These are phyloP conservation scores for Geotrichum candidum DNA, from an alignment of 1,139 yeast species.

Conservation along the genomic window DNA sequence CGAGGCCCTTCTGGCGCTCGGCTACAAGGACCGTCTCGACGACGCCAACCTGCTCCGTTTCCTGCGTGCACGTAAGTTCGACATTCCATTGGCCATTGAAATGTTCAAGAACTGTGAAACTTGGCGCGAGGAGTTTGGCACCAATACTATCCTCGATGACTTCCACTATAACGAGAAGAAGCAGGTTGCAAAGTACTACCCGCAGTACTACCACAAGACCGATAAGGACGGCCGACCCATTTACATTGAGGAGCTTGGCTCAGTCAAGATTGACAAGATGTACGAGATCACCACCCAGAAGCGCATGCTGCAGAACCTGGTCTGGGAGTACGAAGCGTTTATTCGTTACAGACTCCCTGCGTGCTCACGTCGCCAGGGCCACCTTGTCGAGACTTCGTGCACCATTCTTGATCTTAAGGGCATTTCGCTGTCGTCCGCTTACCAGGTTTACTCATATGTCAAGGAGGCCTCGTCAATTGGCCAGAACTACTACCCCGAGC, in stretches of 20 bases:
- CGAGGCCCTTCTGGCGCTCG: slow-evolving; percentile 52
- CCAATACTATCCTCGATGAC: slow-evolving; percentile 77
- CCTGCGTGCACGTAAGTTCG: slow-evolving; percentile 92
- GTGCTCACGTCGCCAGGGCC: slow-evolving; percentile 75
- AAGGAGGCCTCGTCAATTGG: slow-evolving; percentile 91
- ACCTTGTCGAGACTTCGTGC: slow-evolving; percentile 88
- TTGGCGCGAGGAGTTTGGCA: slow-evolving; percentile 86
- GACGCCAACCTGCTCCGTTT: slow-evolving; percentile 87
- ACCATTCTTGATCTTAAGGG: slow-evolving; percentile 94
- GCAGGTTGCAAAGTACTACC: slow-evolving; percentile 80
- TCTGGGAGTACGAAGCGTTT: slow-evolving; percentile 96
- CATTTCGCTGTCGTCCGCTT: slow-evolving; percentile 75
- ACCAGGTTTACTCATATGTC: slow-evolving; percentile 80
- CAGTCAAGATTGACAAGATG: slow-evolving; percentile 85
- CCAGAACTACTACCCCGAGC: slow-evolving; percentile 97
- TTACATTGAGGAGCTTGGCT: slow-evolving; percentile 88
- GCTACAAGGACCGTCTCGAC: slow-evolving; percentile 71
- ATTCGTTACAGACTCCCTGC: slow-evolving; percentile 84
- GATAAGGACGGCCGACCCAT: slow-evolving; percentile 97
- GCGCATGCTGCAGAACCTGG: slow-evolving; percentile 90
- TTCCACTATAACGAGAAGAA: slow-evolving; percentile 90
- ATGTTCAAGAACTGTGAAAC: slow-evolving; percentile 86
- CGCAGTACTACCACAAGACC: slow-evolving; percentile 95
- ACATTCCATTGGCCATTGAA: slow-evolving; percentile 64
- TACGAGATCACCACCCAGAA: slow-evolving; percentile 90